Evolutionary conservation across 805 yeast genomes (phyloP).

Genomic region (Metschnikowia arizonensis): DNA sequence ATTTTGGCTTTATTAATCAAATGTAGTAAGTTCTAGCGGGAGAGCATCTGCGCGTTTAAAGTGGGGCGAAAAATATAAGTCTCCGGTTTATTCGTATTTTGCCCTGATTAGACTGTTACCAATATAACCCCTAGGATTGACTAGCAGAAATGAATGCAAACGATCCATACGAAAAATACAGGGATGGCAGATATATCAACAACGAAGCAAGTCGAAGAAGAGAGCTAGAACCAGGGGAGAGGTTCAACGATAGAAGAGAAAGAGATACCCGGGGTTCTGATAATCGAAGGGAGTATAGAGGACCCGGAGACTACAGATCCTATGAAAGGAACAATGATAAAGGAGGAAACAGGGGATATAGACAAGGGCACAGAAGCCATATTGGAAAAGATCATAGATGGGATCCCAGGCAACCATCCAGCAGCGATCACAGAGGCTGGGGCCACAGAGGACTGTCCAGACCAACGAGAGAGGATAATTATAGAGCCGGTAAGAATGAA

Average conservation of each 20-base stretch:
- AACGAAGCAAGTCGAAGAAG: conserved; percentile 4
- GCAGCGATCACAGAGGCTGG: conserved; percentile 4
- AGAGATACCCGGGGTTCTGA: conserved; percentile 16
- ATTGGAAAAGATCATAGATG: conserved; percentile 19
- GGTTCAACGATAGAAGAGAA: conserved; percentile 6
- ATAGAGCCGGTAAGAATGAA: neutral
- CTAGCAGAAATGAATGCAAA: neutral
- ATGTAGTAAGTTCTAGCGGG: neutral
- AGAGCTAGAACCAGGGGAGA: conserved; percentile 3
- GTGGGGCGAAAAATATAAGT: neutral
- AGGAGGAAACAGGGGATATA: conserved; percentile 10
- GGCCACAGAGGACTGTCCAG: conserved; percentile 7
- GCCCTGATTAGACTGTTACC: neutral
- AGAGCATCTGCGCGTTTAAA: conserved; percentile 2
- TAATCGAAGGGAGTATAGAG: conserved; percentile 4
- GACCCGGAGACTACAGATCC: neutral
- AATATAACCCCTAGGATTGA: neutral
- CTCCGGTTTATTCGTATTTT: neutral
- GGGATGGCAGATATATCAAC: neutral
- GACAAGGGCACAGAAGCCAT: conserved; percentile 13
- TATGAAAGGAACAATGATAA: neutral
- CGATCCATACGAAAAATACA: conserved; percentile 4
- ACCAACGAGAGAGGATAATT: conserved; percentile 3
- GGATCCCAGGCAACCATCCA: conserved; percentile 7
- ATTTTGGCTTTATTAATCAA: neutral